Evolutionary conservation across 116 monocot species (phyloP).

Genomic region (Trichopus zeylanicus): DNA sequence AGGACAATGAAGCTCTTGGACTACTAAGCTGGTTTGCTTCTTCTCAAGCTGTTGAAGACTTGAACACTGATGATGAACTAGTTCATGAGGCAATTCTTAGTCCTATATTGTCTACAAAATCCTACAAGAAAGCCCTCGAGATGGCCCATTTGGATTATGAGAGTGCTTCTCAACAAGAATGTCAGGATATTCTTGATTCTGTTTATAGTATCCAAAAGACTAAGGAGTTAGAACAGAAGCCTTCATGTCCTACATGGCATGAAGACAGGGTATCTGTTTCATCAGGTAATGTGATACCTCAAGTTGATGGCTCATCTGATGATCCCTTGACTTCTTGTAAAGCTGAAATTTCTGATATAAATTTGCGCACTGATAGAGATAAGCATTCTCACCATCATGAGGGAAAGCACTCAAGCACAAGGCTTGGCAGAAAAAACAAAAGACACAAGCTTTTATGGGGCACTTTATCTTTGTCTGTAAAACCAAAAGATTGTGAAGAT

Average conservation of each 20-base stretch:
- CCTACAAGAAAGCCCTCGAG: conserved; percentile 44
- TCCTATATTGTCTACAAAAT: conserved; percentile 51
- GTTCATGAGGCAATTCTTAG: conserved; percentile 61
- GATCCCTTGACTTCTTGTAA: conserved; percentile 25
- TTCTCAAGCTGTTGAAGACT: conserved; percentile 76
- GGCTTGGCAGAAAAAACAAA: conserved; percentile 14
- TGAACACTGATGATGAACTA: conserved; percentile 70
- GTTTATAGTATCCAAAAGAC: conserved; percentile 20
- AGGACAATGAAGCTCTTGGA: conserved; percentile 53
- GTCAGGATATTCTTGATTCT: conserved; percentile 93
- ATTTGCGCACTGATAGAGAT: conserved; percentile 14
- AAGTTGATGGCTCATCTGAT: conserved; percentile 77
- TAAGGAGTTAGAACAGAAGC: conserved; percentile 21
- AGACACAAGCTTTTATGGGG: conserved; percentile 42
- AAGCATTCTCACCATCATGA: conserved; percentile 5
- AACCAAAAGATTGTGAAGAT: conserved; percentile 14
- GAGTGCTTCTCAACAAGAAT: conserved; percentile 82
- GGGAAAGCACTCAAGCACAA: conserved; percentile 3
- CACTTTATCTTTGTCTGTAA: conserved; percentile 41
- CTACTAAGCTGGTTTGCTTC: conserved; percentile 92
- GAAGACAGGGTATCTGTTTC: conserved; percentile 14
- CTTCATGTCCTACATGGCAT: conserved; percentile 1
- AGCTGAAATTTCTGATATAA: conserved; percentile 17
- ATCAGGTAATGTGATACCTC: conserved; percentile 51
- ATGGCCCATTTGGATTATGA: conserved; percentile 79